Conservation (phyloP, 2,329 filamentous ascomycete genomes). For the Sclerotinia minor region DNA sequence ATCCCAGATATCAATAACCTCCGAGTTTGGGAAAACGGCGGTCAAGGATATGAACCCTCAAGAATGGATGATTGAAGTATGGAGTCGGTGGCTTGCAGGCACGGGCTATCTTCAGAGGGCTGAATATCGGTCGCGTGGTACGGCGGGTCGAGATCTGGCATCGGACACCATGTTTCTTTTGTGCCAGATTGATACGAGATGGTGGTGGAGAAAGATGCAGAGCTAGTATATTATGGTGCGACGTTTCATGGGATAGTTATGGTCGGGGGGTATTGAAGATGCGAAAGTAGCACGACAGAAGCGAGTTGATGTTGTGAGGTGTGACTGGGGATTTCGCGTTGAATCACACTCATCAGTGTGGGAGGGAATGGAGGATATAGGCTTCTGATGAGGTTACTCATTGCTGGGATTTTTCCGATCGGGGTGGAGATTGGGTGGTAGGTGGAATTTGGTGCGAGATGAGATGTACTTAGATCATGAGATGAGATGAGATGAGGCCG, state of each 20-base stretch:
- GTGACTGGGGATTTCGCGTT: background rate
- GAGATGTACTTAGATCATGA: constrained; percentile 19
- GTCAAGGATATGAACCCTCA: background rate
- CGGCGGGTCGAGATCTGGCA: constrained; percentile 19
- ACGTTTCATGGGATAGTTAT: background rate
- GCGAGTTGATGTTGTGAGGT: constrained; percentile 7
- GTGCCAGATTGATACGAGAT: constrained; percentile 11
- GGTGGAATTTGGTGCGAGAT: constrained; percentile 5
- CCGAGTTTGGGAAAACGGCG: constrained; percentile 17
- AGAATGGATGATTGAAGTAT: background rate
- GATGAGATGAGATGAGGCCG: constrained; percentile 21
- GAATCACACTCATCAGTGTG: background rate
- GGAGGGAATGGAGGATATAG: background rate
- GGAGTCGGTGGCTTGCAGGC: constrained; percentile 12
- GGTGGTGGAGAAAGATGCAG: background rate
- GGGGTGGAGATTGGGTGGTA: background rate
- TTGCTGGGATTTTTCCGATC: background rate
- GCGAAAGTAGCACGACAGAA: constrained; percentile 2
- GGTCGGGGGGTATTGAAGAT: background rate
- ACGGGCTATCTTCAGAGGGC: background rate
- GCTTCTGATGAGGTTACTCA: background rate
- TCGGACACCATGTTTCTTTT: constrained; percentile 7
- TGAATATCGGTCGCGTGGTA: constrained; percentile 1
- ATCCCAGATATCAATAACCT: background rate
- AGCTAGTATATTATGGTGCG: background rate